phyloP scores from a whole-genome alignment of 257 asterid genomes.

The Solanum lignicaule region DNA sequence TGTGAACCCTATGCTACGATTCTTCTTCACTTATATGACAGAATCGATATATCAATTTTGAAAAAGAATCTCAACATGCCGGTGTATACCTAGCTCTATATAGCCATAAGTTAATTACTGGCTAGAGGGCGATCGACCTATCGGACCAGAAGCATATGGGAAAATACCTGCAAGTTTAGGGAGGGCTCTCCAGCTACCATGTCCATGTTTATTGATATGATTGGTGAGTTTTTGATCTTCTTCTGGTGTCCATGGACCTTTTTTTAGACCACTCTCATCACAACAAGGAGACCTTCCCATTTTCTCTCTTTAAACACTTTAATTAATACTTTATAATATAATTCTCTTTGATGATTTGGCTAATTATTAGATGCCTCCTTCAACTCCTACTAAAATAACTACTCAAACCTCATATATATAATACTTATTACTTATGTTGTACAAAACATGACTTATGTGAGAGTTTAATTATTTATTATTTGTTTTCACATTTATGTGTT shows the following conservation, averaged over 20 bases:
- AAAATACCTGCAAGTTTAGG: conserved; percentile 44
- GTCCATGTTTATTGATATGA: conserved; percentile 45
- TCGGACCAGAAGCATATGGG: neutral
- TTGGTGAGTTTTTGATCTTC: conserved; percentile 18
- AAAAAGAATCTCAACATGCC: neutral
- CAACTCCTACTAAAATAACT: neutral
- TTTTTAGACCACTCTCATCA: neutral
- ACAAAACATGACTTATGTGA: neutral
- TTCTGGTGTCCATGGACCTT: neutral
- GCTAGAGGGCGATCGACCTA: neutral
- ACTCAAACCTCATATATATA: neutral
- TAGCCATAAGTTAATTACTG: neutral
- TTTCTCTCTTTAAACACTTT: conserved; percentile 8
- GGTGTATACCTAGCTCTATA: neutral
- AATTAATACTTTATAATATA: neutral
- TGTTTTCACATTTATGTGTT: neutral
- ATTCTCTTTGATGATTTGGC: neutral
- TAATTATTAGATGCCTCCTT: neutral
- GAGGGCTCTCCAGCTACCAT: conserved; percentile 73
- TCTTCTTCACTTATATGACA: neutral
- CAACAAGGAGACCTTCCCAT: conserved; percentile 20
- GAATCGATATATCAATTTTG: neutral
- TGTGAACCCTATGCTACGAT: neutral
- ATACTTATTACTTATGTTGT: neutral
- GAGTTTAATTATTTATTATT: neutral